Conservation (phyloP, 2,329 filamentous ascomycete genomes). For the Scopulariopsis brevicaulis region DNA sequence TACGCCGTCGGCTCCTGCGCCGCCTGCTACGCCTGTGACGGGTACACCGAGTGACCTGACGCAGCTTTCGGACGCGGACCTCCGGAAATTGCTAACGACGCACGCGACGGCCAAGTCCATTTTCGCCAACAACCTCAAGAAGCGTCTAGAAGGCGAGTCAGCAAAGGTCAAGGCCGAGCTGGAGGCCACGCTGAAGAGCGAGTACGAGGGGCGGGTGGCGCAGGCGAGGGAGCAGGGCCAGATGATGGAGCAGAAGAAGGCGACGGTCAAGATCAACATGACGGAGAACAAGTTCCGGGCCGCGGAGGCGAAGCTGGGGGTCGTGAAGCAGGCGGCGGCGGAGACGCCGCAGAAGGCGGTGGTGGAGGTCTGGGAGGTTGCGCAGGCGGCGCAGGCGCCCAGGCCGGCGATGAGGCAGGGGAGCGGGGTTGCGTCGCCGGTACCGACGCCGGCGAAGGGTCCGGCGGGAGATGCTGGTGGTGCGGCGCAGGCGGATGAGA, state of each 20-base stretch:
- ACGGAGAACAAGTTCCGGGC: slow-evolving; percentile 55
- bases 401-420: slow-evolving; percentile 10
- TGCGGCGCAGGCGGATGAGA: background rate
- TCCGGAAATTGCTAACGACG: slow-evolving; percentile 42
- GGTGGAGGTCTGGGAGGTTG: slow-evolving; percentile 75
- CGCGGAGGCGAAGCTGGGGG: slow-evolving; percentile 59
- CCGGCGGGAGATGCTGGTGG: background rate
- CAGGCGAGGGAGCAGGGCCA: slow-evolving; percentile 52
- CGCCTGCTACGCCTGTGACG: slow-evolving; percentile 23
- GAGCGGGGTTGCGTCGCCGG: background rate
- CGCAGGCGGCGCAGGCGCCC: slow-evolving; percentile 37
- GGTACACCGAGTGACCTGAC: slow-evolving; percentile 27
- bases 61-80: slow-evolving; percentile 40
- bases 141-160: slow-evolving; percentile 57
- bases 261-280: slow-evolving; percentile 66
- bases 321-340: slow-evolving; percentile 71
- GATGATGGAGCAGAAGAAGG: slow-evolving; percentile 65
- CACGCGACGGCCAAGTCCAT: slow-evolving; percentile 48
- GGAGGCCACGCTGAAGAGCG: slow-evolving; percentile 30
- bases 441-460: slow-evolving; percentile 1
- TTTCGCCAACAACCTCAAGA: slow-evolving; percentile 52
- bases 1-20: slow-evolving; percentile 24
- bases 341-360: slow-evolving; percentile 80
- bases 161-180: slow-evolving; percentile 45
- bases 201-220: slow-evolving; percentile 40